phyloP scores from a whole-genome alignment of 768 basidiomycete genomes.

The Tubosaeta sp. region DNA sequence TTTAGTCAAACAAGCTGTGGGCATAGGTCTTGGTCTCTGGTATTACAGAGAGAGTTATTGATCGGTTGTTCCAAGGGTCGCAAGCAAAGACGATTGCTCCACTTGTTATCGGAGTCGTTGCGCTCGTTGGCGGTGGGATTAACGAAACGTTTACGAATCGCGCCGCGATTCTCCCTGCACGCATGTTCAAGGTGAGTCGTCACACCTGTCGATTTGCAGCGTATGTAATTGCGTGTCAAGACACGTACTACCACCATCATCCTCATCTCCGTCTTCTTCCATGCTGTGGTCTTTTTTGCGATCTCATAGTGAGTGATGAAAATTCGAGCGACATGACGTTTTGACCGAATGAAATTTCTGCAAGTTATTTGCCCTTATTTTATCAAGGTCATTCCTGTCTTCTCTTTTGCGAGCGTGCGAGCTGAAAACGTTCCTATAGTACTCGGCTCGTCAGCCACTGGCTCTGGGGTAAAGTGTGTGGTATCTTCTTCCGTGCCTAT shows the following conservation, averaged over 20 bases:
- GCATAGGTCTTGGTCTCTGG: constrained; percentile 18
- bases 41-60: neutral
- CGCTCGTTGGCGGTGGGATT: constrained; percentile 48
- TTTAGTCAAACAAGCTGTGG: constrained; percentile 63
- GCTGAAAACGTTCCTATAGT: constrained; percentile 29
- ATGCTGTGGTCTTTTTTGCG: constrained; percentile 59
- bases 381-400: constrained; percentile 45
- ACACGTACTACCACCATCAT: constrained; percentile 70
- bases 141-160: constrained; percentile 61
- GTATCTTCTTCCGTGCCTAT: neutral
- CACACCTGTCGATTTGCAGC: neutral
- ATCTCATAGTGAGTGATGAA: constrained; percentile 27
- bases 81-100: constrained; percentile 56
- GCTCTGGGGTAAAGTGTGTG: constrained; percentile 58
- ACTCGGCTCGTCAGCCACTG: constrained; percentile 69
- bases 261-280: constrained; percentile 55
- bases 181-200: constrained; percentile 58
- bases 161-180: constrained; percentile 69
- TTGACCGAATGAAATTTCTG: neutral
- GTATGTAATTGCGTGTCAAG: constrained; percentile 27
- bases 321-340: neutral
- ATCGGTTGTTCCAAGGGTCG: constrained; percentile 42
- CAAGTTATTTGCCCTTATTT: constrained; percentile 68
- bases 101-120: constrained; percentile 51
- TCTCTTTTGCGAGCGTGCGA: neutral